Evolutionary conservation across 2,329 filamentous ascomycete genomes (phyloP), one percentile per base, ranked within the genome.

Genomic region (Claviceps fusiformis): DNA sequence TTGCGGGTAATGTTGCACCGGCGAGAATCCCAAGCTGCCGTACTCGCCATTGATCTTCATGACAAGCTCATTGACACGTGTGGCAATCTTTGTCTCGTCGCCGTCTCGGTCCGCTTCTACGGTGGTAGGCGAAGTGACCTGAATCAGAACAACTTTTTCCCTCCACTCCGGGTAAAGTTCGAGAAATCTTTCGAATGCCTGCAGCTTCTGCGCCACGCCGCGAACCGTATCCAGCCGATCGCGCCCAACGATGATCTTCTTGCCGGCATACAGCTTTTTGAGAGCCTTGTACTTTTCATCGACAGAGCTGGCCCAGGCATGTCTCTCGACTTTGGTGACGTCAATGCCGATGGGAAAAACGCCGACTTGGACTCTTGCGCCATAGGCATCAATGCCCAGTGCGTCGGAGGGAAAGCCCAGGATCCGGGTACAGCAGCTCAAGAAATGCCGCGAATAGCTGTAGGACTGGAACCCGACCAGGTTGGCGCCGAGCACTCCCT

Each of bases 301-400:
- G 29, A 83, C 82, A 0, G 81, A 74, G 48, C 83, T 76, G 5
- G 81, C 81, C 70, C 88, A 95, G 0, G 91, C 91, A 49, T 82
- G 74, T 54, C 78, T 79, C 65, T 89, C 83, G 17, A 93, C 89
- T 58, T 85, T 84, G 58, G 80, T 79, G n/a, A 86, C 88, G 68
- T 96, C 89, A 61, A 97, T 95, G 41, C 92, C 93, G 59, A 96
- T 95, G 17, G 92, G 91, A 67, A 95, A 95, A 17, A 95, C 89
- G 55, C 92, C 91, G 24, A 96, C 88, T 53, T 91, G 88, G 29
- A 95, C 89, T 61, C 92, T 87, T 10, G 86, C 81, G 8, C 91
- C 92, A 64, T 92, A 95, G 3, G 89, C 88, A 67, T 95, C 89
- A 5, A 96, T 88, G 6, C 91, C 89, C 4, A 85, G 83, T 1